These are phyloP conservation scores for Penstemon barbatus DNA, from an alignment of 257 asterid species.

Conservation along the genomic window DNA sequence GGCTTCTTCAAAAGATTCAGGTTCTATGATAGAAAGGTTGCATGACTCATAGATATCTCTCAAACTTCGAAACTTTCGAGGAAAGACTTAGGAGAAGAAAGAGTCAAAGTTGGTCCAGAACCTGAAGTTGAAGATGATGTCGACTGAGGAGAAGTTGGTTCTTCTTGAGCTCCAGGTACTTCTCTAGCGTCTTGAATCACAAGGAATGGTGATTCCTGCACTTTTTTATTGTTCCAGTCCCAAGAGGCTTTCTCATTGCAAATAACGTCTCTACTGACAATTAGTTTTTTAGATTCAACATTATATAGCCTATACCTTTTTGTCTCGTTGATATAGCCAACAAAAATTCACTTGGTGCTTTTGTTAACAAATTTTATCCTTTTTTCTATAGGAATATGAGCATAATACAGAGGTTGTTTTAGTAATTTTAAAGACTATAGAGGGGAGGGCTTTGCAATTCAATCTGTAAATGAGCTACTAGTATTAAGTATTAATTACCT, in stretches of 20 bases:
- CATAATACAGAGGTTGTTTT: not conserved
- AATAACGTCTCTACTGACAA: conserved; percentile 10
- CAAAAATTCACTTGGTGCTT: not conserved
- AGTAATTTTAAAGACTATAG: no score
- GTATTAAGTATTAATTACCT: no score
- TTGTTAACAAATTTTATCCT: not conserved
- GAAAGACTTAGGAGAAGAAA: not conserved
- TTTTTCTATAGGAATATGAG: not conserved
- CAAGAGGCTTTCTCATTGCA: not conserved
- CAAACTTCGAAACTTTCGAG: not conserved
- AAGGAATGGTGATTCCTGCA: not conserved
- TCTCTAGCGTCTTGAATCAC: not conserved
- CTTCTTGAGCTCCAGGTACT: not conserved
- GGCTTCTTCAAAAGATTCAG: no score
- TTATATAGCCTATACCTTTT: not conserved
- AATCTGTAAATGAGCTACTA: no score
- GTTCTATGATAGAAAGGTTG: no score
- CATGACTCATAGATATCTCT: not conserved
- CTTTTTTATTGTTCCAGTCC: not conserved
- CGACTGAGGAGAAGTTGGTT: not conserved
- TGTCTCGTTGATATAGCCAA: not conserved
- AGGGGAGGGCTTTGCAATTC: no score
- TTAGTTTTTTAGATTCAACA: not conserved
- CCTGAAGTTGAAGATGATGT: not conserved
- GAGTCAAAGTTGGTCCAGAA: not conserved